Conservation (phyloP, 2,329 filamentous ascomycete species). For the Colletotrichum phormii region DNA sequence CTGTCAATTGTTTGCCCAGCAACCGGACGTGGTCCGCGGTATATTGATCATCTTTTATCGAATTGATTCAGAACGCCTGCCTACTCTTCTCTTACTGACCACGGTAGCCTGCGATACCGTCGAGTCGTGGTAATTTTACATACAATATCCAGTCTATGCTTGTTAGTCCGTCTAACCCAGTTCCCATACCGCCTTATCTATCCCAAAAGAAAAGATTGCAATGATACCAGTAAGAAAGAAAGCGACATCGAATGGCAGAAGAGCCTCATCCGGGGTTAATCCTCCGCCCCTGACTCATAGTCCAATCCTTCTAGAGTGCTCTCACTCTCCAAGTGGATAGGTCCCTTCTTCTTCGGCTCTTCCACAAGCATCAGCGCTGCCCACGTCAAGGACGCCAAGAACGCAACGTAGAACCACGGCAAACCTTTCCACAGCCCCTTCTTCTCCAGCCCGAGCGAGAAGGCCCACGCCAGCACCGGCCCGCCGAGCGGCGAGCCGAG, state of each 20-base stretch:
- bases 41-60: neutral
- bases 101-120: neutral
- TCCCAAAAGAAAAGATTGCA: neutral
- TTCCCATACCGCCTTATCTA: neutral
- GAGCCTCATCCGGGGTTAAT: slow-evolving; percentile 7
- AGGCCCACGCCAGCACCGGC: slow-evolving; percentile 53
- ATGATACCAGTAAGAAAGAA: neutral
- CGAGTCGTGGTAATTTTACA: neutral
- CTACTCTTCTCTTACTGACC: neutral
- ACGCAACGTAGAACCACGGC: slow-evolving; percentile 53
- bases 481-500: slow-evolving; percentile 53
- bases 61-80: neutral
- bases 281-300: slow-evolving; percentile 20
- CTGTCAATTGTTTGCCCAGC: neutral
- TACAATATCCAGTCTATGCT: neutral
- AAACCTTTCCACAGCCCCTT: slow-evolving; percentile 52
- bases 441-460: slow-evolving; percentile 49
- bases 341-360: slow-evolving; percentile 44
- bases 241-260: neutral
- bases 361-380: slow-evolving; percentile 46
- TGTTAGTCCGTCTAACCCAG: neutral
- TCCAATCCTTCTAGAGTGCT: neutral
- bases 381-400: slow-evolving; percentile 44
- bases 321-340: slow-evolving; percentile 11
- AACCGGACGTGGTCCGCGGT: neutral